Evolutionary conservation across 352 stramenopile genomes (phyloP), one percentile per base, ranked within the genome.

Genomic region (Blastocystis sp.): DNA sequence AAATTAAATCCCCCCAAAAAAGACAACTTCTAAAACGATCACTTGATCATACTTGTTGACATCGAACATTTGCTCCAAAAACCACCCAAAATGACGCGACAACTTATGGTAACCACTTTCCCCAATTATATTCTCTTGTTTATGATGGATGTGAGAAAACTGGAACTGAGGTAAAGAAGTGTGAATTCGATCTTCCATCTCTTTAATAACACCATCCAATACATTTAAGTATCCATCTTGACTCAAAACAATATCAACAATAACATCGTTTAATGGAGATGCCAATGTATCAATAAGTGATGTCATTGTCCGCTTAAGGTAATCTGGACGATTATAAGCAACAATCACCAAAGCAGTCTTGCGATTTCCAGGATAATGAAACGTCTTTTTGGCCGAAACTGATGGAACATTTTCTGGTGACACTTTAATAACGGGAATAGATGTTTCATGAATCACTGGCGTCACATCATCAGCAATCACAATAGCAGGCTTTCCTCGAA

Each of bases 71-170:
- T 91, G 48, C 24, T 90, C 69, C 11, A 95, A 69, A 30, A 92
- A 93, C 91, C 92, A 95, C 58, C 92, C 92, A 77, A 94, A 95
- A 90, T 96, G 94, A 44, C 89, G 66, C 22, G 93, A 90, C 35
- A 96, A 91, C 48, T 90, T 89, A 84, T 91, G 90, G 87, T 96
- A 96, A 0, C 92, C 90, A 59, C 92, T 90, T 69, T 92, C 78
- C n/a, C 76, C 88, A 22, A 76, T 40, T 5, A 37, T 27, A 37
- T 35, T 42, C 66, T 73, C 17, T 56, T 70, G 42, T 54, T 22
- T 59, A 56, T 90, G 59, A 40, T 92, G 90, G 30, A 93, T 91
- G 54, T 93, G 91, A 54, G 92, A 17, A 44, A 78, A 90, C 11
- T 40, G 24, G 57, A 90, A 79, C 1, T 5, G 22, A 70, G 54